These are phyloP conservation scores for Rhodotorula graminis DNA, from an alignment of 768 basidiomycete genomes.

Conservation along the genomic window DNA sequence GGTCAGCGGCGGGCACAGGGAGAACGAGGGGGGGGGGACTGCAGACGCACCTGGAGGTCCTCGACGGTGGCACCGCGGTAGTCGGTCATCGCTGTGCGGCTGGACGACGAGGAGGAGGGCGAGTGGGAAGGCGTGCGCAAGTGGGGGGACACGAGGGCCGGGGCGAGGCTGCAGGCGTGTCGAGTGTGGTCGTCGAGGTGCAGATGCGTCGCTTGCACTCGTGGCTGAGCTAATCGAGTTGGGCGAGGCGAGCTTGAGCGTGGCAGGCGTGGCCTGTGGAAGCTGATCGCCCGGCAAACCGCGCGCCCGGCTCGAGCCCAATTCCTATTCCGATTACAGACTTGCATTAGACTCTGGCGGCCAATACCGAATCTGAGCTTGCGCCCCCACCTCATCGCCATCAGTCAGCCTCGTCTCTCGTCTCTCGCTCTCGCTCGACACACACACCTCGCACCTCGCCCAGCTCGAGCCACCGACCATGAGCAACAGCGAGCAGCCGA, in stretches of 20 bases:
- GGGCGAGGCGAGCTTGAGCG: too few relatives aligned
- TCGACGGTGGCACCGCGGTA: conserved; percentile 30
- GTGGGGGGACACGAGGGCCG: background rate
- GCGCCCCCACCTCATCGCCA: too few relatives aligned
- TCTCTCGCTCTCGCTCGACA: background rate
- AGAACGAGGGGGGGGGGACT: background rate
- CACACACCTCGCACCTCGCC: background rate
- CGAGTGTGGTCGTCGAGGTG: too few relatives aligned
- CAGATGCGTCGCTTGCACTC: too few relatives aligned
- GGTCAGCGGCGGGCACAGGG: rapidly evolving
- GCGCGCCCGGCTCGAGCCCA: too few relatives aligned
- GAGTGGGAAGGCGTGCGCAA: background rate
- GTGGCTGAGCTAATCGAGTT: too few relatives aligned
- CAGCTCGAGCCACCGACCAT: background rate
- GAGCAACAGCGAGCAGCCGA: background rate
- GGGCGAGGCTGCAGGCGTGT: background rate
- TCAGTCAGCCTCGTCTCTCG: background rate
- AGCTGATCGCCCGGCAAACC: too few relatives aligned
- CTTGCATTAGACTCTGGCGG: too few relatives aligned
- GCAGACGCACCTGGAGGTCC: conserved; percentile 23
- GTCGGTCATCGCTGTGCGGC: conserved; percentile 13
- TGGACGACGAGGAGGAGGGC: background rate
- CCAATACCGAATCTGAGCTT: too few relatives aligned
- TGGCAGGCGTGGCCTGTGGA: too few relatives aligned
- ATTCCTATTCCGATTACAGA: too few relatives aligned